Evolutionary conservation across 169 alveolate species (phyloP).

Genomic region (Plasmodium chabaudi): DNA sequence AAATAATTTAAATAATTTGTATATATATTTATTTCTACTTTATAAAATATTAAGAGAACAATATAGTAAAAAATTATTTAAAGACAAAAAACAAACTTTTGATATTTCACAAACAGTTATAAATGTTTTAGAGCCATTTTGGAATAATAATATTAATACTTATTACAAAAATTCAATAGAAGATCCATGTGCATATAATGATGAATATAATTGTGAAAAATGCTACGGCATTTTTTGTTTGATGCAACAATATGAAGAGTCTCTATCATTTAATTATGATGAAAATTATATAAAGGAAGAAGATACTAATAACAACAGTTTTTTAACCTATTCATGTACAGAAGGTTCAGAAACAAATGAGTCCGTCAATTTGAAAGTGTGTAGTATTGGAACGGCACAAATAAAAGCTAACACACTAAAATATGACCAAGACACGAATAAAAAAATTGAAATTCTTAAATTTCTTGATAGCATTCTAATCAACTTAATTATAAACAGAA

Average conservation of each 20-base stretch:
- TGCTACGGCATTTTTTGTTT: slow-evolving; percentile 13
- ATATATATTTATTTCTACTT: slow-evolving; percentile 36
- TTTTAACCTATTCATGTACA: not conserved
- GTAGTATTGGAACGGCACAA: not conserved
- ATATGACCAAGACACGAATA: slow-evolving; percentile 12
- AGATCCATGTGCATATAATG: slow-evolving; percentile 30
- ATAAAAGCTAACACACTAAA: not conserved
- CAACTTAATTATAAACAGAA: slow-evolving; percentile 34
- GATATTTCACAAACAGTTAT: slow-evolving; percentile 36
- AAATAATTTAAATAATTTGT: slow-evolving; percentile 13
- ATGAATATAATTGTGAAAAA: slow-evolving; percentile 29
- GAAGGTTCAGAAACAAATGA: not conserved
- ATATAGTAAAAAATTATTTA: slow-evolving; percentile 59
- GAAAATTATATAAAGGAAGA: not conserved
- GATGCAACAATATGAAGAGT: slow-evolving; percentile 18
- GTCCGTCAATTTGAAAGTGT: not conserved
- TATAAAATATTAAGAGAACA: slow-evolving; percentile 62
- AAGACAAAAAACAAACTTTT: slow-evolving; percentile 65
- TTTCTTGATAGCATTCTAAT: slow-evolving; percentile 53
- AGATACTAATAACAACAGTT: too few species aligned
- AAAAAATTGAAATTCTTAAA: slow-evolving; percentile 37
- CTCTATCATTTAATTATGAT: not conserved
- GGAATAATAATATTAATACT: slow-evolving; percentile 37
- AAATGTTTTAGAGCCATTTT: slow-evolving; percentile 32
- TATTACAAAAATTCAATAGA: slow-evolving; percentile 8